These are phyloP conservation scores for Agastache rugosa DNA, from an alignment of 257 asterid genomes.

Conservation along the genomic window DNA sequence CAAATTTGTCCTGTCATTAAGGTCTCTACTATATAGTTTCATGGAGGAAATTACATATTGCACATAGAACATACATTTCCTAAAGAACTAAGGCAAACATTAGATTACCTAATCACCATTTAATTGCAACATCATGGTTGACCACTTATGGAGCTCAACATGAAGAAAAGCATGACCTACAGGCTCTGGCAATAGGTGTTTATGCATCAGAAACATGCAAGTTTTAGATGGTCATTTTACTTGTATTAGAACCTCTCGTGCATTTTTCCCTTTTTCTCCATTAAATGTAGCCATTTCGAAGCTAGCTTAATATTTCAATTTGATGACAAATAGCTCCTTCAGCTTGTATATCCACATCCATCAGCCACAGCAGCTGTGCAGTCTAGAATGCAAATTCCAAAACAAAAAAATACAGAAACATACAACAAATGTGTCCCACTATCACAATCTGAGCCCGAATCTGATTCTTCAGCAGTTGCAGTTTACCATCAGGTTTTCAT, in stretches of 20 bases:
- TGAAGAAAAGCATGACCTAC: background rate
- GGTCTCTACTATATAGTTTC: constrained; percentile 16
- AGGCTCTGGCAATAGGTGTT: background rate
- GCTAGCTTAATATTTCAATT: background rate
- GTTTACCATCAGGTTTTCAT: background rate
- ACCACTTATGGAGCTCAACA: constrained; percentile 19
- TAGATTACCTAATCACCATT: background rate
- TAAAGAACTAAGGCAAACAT: background rate
- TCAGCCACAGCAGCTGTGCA: background rate
- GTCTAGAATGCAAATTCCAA: background rate
- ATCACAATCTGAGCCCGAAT: background rate
- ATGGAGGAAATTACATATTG: constrained; percentile 19
- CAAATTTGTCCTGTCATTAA: background rate
- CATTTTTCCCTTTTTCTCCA: background rate
- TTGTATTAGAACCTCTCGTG: background rate
- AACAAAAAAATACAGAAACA: constrained; percentile 6
- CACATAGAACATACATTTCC: constrained; percentile 16
- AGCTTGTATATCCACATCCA: background rate
- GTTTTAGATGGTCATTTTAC: background rate
- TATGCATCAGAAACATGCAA: background rate
- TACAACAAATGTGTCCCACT: background rate
- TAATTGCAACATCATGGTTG: constrained; percentile 8
- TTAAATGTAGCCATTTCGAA: background rate
- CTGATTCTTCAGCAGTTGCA: constrained; percentile 6
- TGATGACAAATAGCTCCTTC: background rate